Percentiles rank a stretch among this genome's conserved stretches.
These are phyloP conservation scores for Barbarea vulgaris DNA, from an alignment of 345 rosid species.

Conservation along the genomic window DNA sequence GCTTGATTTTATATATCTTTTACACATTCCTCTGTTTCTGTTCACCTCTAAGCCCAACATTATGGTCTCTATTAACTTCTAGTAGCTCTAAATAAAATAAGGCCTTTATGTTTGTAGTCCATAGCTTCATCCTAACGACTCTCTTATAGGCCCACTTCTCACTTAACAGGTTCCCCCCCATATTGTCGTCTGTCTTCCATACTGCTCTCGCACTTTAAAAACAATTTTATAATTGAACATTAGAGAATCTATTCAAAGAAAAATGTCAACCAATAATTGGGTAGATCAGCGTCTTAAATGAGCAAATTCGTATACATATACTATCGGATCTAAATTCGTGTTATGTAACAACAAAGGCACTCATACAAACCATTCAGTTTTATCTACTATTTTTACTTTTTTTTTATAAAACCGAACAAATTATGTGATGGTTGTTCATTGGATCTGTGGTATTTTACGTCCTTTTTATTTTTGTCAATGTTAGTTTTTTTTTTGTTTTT, in stretches of 20 bases:
- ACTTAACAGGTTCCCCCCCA: neutral
- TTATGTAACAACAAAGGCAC: neutral
- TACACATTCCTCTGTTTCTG: neutral
- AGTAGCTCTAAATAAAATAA: neutral
- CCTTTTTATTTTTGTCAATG: neutral
- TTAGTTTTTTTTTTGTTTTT: neutral
- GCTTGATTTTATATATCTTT: neutral
- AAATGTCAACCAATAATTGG: neutral
- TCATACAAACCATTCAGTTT: neutral
- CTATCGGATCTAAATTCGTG: neutral
- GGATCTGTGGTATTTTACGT: neutral
- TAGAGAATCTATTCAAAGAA: neutral
- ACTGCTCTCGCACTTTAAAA: neutral
- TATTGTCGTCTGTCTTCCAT: no score
- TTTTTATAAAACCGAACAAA: neutral
- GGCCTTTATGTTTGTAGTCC: neutral
- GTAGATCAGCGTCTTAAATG: neutral
- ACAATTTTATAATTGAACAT: neutral
- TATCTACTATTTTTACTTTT: neutral
- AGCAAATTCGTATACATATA: neutral
- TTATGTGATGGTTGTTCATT: neutral
- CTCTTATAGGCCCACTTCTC: neutral
- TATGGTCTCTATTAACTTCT: neutral
- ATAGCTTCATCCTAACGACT: neutral
- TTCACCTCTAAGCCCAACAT: slow-evolving; percentile 7